These are phyloP conservation scores for Penicillium paxilli DNA, from an alignment of 495 filamentous ascomycete genomes.

Conservation along the genomic window DNA sequence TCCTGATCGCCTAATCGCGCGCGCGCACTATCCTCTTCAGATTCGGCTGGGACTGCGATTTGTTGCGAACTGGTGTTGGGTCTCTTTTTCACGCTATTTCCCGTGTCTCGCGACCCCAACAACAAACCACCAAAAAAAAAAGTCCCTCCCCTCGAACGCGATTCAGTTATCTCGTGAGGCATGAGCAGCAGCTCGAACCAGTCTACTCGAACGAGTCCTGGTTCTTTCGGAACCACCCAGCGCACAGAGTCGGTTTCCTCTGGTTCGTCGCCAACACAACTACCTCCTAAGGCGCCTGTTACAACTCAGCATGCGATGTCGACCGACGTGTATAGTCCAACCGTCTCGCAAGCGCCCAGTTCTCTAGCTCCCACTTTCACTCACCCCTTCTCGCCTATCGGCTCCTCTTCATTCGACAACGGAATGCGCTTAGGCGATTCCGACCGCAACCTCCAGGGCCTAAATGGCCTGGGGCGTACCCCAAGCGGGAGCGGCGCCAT, in stretches of 20 bases:
- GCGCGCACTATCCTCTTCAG: too few relatives aligned
- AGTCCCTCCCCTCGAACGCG: constrained; percentile 3
- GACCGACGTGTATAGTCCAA: constrained; percentile 49
- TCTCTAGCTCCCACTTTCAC: constrained; percentile 41
- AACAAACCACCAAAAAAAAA: constrained; percentile 14
- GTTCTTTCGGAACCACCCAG: constrained; percentile 47
- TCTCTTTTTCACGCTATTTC: constrained; percentile 8
- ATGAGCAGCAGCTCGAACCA: constrained; percentile 52
- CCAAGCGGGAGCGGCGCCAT: constrained; percentile 46
- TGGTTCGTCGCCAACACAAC: constrained; percentile 46
- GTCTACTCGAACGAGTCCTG: constrained; percentile 50
- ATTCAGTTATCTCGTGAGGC: constrained; percentile 30
- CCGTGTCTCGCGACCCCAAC: constrained; percentile 31
- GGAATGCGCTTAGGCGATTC: constrained; percentile 51
- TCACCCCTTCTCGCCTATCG: constrained; percentile 47
- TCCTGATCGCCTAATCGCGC: constrained; percentile 20
- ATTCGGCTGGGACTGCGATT: too few relatives aligned
- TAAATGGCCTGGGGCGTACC: constrained; percentile 44
- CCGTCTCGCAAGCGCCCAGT: constrained; percentile 40
- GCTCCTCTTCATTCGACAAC: constrained; percentile 44
- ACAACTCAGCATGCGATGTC: constrained; percentile 54
- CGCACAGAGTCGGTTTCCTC: constrained; percentile 49
- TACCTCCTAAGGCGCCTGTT: constrained; percentile 42
- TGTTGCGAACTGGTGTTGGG: too few relatives aligned
- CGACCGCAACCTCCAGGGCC: constrained; percentile 46